These are phyloP conservation scores for Capsicum chinense DNA, from an alignment of 257 asterid species.

Conservation along the genomic window DNA sequence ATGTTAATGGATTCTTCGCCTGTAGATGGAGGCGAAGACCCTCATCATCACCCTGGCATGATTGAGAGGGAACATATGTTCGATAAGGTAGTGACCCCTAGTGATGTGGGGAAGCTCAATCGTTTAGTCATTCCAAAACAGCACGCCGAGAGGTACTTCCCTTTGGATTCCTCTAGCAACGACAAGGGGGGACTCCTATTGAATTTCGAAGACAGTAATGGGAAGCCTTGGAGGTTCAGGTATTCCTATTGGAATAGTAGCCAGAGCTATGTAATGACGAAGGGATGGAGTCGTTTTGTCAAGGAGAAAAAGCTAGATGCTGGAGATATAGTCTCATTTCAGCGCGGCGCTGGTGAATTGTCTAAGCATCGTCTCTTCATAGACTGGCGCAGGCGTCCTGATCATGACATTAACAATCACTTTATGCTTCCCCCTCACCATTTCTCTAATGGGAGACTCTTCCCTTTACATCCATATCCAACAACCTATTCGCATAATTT, in stretches of 20 bases:
- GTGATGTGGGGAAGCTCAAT: slow-evolving; percentile 93
- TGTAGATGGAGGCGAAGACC: neutral
- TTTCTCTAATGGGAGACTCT: neutral
- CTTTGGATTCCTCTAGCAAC: slow-evolving; percentile 72
- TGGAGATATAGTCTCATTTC: slow-evolving; percentile 81
- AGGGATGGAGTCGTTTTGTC: slow-evolving; percentile 92
- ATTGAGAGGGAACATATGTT: slow-evolving; percentile 89
- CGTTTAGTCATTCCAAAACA: slow-evolving; percentile 89
- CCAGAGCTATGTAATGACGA: slow-evolving; percentile 98
- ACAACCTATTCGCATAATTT: slow-evolving; percentile 35
- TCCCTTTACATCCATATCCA: slow-evolving; percentile 17
- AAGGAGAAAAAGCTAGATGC: slow-evolving; percentile 90
- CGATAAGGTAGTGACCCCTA: slow-evolving; percentile 93
- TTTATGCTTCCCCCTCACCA: neutral
- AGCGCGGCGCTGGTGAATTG: slow-evolving; percentile 66
- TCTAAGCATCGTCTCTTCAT: slow-evolving; percentile 71
- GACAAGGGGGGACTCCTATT: slow-evolving; percentile 72
- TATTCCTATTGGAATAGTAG: slow-evolving; percentile 98
- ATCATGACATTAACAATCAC: slow-evolving; percentile 32
- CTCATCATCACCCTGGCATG: too few relatives aligned
- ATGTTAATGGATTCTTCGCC: slow-evolving; percentile 22
- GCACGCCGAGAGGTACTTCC: slow-evolving; percentile 94
- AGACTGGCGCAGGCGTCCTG: slow-evolving; percentile 90
- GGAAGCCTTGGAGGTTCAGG: slow-evolving; percentile 88
- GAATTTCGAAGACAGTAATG: slow-evolving; percentile 85